These are phyloP conservation scores for Beauveria medogensis DNA, from an alignment of 2,329 filamentous ascomycete species.

Conservation along the genomic window DNA sequence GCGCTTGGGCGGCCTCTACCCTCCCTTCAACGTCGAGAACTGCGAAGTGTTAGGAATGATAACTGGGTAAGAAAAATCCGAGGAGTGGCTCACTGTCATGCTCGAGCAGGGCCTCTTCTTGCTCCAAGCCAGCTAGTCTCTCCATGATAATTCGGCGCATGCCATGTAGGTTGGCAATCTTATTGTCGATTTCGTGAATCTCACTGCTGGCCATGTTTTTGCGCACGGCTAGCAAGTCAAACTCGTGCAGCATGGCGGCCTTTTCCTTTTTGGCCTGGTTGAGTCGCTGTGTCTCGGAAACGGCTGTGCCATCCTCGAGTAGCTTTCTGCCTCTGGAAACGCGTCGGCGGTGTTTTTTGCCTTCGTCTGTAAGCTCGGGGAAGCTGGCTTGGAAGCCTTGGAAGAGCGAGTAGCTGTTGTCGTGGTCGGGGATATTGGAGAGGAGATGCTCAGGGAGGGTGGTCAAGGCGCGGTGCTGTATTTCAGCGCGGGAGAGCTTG, in stretches of 20 bases:
- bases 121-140: conserved; percentile 74
- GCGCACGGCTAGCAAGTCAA: conserved; percentile 84
- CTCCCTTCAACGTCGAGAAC: conserved; percentile 55
- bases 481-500: conserved; percentile 82
- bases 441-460: conserved; percentile 87
- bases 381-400: conserved; percentile 92
- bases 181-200: conserved; percentile 93
- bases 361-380: conserved; percentile 61
- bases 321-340: conserved; percentile 70
- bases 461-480: conserved; percentile 84
- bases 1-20: conserved; percentile 52
- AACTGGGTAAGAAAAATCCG: background rate
- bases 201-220: conserved; percentile 98
- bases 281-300: conserved; percentile 53
- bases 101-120: conserved; percentile 84
- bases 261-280: conserved; percentile 73
- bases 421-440: conserved; percentile 76
- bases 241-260: conserved; percentile 67
- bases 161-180: conserved; percentile 83
- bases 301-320: conserved; percentile 53
- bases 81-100: conserved; percentile 60
- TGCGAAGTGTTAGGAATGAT: conserved; percentile 29
- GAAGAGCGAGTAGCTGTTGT: conserved; percentile 85
- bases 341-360: conserved; percentile 61
- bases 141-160: conserved; percentile 93